Conservation (phyloP, 768 basidiomycete species). For the Rubroboletus satanas region DNA sequence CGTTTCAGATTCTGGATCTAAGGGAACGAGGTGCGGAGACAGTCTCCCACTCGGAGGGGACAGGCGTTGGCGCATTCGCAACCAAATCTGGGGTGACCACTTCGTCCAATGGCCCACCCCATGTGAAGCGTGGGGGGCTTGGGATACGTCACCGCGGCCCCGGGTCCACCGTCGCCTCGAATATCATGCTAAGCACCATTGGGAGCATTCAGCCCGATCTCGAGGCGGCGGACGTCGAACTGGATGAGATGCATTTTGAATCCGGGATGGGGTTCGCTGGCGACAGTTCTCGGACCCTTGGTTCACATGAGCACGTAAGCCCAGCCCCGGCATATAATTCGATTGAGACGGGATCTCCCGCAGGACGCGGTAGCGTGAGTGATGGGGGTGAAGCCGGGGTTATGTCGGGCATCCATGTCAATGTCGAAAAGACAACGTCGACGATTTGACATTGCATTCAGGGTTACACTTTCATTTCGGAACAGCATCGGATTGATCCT, state of each 20-base stretch:
- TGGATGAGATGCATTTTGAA: conserved; percentile 51
- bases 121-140: conserved; percentile 32
- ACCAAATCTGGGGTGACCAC: conserved; percentile 49
- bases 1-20: conserved; percentile 69
- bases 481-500: conserved; percentile 27
- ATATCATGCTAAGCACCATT: conserved; percentile 60
- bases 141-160: conserved; percentile 49
- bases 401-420: conserved; percentile 48
- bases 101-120: conserved; percentile 23
- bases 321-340: conserved; percentile 50
- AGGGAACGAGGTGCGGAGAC: conserved; percentile 80
- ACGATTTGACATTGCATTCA: conserved; percentile 36
- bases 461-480: conserved; percentile 18
- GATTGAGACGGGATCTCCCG: conserved; percentile 38
- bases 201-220: conserved; percentile 55
- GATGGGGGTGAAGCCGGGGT: conserved; percentile 22
- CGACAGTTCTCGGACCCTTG: conserved; percentile 35
- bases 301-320: conserved; percentile 32
- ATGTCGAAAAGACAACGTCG: conserved; percentile 58
- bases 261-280: conserved; percentile 52
- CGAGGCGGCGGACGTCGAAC: conserved; percentile 52
- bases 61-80: conserved; percentile 61
- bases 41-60: conserved; percentile 69
- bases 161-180: conserved; percentile 54
- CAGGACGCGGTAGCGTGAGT: conserved; percentile 14